phyloP scores from a whole-genome alignment of 176 grass and related monocot genomes.

The Leersia perrieri region DNA sequence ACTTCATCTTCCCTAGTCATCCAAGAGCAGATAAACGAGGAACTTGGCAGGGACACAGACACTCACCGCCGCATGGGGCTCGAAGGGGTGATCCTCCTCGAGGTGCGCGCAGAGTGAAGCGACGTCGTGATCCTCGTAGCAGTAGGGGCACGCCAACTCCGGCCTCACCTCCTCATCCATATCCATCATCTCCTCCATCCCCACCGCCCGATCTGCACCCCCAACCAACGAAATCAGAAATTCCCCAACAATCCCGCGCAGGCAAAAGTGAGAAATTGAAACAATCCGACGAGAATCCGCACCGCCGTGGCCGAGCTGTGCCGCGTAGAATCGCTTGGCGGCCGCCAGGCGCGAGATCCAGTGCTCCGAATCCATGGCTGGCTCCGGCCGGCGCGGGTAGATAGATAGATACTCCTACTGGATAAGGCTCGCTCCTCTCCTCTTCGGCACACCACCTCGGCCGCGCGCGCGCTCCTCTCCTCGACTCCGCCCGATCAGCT shows the following conservation, averaged over 20 bases:
- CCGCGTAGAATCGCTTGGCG: conserved; percentile 79
- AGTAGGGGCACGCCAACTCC: conserved; percentile 91
- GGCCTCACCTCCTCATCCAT: conserved; percentile 70
- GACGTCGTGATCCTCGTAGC: conserved; percentile 96
- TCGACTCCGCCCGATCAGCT: not conserved
- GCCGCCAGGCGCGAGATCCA: conserved; percentile 94
- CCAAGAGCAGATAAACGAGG: not conserved
- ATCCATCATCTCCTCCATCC: conserved; percentile 75
- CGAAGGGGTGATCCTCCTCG: conserved; percentile 89
- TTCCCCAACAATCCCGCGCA: not conserved
- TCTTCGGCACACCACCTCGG: not conserved
- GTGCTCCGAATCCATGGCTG: conserved; percentile 83
- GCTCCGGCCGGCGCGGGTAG: not conserved
- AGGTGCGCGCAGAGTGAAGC: conserved; percentile 76
- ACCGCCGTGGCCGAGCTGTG: conserved; percentile 64
- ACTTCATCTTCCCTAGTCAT: not conserved
- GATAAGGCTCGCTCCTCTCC: not conserved
- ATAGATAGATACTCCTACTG: too few species aligned
- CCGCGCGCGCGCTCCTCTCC: conserved; percentile 16
- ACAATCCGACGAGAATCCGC: not conserved
- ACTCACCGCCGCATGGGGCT: conserved; percentile 68
- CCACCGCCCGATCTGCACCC: conserved; percentile 57
- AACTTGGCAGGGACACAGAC: not conserved
- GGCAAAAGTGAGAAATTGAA: too few species aligned
- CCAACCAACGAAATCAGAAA: not conserved